A percentile compares a stretch with the other conserved stretches of the same genome.
These are phyloP conservation scores for Penicillium polonicum DNA, from an alignment of 2,329 filamentous ascomycete species.

Conservation along the genomic window DNA sequence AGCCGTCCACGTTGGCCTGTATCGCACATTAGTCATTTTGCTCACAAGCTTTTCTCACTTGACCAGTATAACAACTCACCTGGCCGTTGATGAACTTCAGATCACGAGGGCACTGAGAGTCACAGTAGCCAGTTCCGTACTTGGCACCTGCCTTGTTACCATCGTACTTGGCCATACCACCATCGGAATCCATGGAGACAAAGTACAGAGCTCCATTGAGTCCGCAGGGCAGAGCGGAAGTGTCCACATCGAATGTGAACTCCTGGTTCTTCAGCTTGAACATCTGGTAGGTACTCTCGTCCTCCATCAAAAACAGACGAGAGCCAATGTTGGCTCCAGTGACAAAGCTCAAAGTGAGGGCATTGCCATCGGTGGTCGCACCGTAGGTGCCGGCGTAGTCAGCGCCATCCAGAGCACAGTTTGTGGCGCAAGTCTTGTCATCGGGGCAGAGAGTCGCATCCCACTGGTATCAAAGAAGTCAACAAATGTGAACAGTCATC, in stretches of 20 bases:
- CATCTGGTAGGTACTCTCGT: conserved; percentile 62
- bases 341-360: conserved; percentile 51
- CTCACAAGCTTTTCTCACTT: neutral
- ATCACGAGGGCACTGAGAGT: conserved; percentile 57
- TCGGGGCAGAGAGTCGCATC: conserved; percentile 51
- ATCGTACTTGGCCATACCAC: conserved; percentile 53
- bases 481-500: neutral
- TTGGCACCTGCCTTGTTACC: conserved; percentile 58
- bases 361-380: conserved; percentile 50
- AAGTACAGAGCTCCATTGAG: conserved; percentile 71
- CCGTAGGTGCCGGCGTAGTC: conserved; percentile 55
- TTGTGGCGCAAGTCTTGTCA: conserved; percentile 51
- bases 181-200: conserved; percentile 60
- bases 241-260: conserved; percentile 71
- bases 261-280: conserved; percentile 66
- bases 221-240: conserved; percentile 66
- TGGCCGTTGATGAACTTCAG: conserved; percentile 48
- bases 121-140: conserved; percentile 65
- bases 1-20: conserved; percentile 56
- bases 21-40: neutral
- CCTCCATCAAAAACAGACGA: conserved; percentile 64
- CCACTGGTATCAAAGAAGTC: conserved; percentile 31
- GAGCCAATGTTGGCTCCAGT: conserved; percentile 48
- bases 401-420: conserved; percentile 59
- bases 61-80: conserved; percentile 7